Percentiles rank a stretch among this genome's conserved stretches.
phyloP scores from a whole-genome alignment of 1,284 basidiomycete genomes.

The Pterulicium gracile region DNA sequence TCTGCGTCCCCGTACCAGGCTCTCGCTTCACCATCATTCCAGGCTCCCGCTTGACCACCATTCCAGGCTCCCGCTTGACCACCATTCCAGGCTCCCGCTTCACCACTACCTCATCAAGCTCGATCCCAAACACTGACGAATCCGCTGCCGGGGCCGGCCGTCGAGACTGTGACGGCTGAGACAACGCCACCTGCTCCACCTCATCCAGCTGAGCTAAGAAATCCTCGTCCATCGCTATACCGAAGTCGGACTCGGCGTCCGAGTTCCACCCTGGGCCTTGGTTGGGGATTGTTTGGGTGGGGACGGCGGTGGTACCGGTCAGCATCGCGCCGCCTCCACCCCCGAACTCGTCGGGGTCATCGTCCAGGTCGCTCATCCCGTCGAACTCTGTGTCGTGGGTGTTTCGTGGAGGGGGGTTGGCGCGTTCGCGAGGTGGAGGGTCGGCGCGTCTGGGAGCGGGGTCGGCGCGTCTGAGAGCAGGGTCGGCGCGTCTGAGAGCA shows the following conservation, averaged over 20 bases:
- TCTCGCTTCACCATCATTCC: neutral
- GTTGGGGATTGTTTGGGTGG: constrained; percentile 7
- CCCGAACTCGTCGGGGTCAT: neutral
- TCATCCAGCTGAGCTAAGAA: constrained; percentile 22
- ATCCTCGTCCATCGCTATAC: constrained; percentile 18
- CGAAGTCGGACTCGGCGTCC: constrained; percentile 25
- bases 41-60: constrained; percentile 1
- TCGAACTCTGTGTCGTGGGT: constrained; percentile 17
- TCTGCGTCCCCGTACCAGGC: constrained; percentile 2
- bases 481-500: no score
- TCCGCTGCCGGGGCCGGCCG: neutral
- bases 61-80: neutral
- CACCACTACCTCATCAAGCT: constrained; percentile 24
- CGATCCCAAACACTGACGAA: constrained; percentile 14
- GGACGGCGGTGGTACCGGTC: neutral
- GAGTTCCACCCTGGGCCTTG: constrained; percentile 15
- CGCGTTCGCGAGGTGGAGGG: constrained; percentile 6
- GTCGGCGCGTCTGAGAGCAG: constrained; percentile 3
- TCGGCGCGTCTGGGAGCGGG: constrained; percentile 7
- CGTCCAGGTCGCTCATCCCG: neutral
- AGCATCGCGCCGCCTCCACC: neutral
- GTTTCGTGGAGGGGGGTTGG: constrained; percentile 10
- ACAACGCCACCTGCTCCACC: constrained; percentile 22
- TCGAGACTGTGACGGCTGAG: constrained; percentile 2
- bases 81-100: neutral